Conservation (phyloP, 2,329 filamentous ascomycete genomes). For the Hypoxylon sp. region DNA sequence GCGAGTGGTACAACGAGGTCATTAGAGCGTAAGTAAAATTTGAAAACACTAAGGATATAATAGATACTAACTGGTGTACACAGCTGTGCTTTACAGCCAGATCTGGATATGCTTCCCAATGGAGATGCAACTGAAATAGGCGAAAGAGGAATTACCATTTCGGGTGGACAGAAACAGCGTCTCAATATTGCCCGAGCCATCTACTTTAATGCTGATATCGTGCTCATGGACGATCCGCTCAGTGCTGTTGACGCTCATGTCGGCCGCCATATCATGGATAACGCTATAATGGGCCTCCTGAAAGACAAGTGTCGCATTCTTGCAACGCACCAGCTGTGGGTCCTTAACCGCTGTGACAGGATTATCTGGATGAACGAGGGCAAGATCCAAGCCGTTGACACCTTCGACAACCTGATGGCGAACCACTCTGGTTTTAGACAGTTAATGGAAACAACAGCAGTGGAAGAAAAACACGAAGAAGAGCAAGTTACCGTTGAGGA, state of each 20-base stretch:
- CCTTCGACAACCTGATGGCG: constrained; percentile 88
- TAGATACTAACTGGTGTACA: constrained; percentile 30
- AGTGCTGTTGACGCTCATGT: constrained; percentile 80
- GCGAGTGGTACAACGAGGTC: constrained; percentile 86
- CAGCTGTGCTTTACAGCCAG: constrained; percentile 84
- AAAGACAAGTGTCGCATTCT: constrained; percentile 91
- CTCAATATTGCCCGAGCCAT: constrained; percentile 91
- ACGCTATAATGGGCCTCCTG: constrained; percentile 90
- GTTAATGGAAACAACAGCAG: constrained; percentile 87
- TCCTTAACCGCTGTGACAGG: constrained; percentile 89
- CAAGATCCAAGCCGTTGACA: constrained; percentile 86
- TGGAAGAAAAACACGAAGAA: constrained; percentile 75
- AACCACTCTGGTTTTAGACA: constrained; percentile 83
- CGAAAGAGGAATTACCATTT: constrained; percentile 94
- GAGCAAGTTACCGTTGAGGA: constrained; percentile 64
- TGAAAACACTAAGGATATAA: background rate
- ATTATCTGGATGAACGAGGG: constrained; percentile 95
- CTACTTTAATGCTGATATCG: constrained; percentile 77
- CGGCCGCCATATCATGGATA: constrained; percentile 86
- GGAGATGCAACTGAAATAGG: constrained; percentile 94
- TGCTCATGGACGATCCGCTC: constrained; percentile 79
- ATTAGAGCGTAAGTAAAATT: constrained; percentile 74
- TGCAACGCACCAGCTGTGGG: constrained; percentile 95
- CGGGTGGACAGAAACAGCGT: constrained; percentile 94
- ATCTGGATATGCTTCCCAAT: constrained; percentile 93